phyloP scores from a whole-genome alignment of 78 protist genomes.

The Dictyostelium citrinum region DNA sequence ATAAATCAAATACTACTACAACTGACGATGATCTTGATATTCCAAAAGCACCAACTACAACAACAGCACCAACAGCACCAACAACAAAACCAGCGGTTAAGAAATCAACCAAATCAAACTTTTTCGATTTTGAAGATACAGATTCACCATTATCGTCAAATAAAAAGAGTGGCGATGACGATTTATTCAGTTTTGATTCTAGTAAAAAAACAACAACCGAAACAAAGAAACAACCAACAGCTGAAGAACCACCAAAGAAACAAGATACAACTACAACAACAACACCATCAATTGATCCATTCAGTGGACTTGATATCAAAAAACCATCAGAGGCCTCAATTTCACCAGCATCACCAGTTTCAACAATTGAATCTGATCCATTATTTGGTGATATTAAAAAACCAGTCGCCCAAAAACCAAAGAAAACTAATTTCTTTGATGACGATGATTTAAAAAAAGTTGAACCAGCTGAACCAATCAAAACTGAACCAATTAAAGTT shows the following conservation, averaged over 20 bases:
- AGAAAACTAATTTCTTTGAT: constrained; percentile 31
- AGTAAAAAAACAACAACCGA: background rate
- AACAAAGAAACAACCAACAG: background rate
- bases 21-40: background rate
- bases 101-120: background rate
- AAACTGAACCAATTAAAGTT: background rate
- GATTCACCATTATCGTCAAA: background rate
- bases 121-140: constrained; percentile 35
- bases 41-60: background rate
- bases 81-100: background rate
- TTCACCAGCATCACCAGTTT: background rate
- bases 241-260: background rate
- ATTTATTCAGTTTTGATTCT: background rate
- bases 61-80: background rate
- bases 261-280: background rate
- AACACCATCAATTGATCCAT: background rate
- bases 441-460: background rate
- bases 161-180: background rate
- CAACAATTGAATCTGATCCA: background rate
- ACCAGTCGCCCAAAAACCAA: constrained; percentile 23
- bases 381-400: constrained; percentile 10
- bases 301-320: background rate
- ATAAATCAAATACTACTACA: background rate
- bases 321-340: constrained; percentile 8
- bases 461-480: background rate